These are phyloP conservation scores for Neophaeococcomyces mojaviensis DNA, from an alignment of 2,329 filamentous ascomycete species.

Conservation along the genomic window DNA sequence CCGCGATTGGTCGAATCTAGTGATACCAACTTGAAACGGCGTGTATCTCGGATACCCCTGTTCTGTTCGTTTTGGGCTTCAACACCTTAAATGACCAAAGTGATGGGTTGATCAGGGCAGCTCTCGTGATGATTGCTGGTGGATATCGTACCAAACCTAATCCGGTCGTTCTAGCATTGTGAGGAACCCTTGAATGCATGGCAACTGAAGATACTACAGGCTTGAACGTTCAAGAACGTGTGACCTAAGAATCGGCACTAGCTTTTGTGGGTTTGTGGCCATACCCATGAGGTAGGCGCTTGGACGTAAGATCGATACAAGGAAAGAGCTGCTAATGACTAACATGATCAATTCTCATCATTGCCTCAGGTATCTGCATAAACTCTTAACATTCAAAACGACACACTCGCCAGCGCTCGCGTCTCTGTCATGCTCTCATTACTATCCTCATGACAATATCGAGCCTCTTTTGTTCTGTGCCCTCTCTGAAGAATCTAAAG, in stretches of 20 bases:
- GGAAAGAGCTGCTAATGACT: neutral
- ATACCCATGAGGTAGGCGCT: no score
- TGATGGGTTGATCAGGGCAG: no score
- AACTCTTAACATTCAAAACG: constrained; percentile 1
- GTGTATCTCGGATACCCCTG: neutral
- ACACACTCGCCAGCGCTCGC: neutral
- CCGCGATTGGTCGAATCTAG: constrained; percentile 2
- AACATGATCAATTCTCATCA: constrained; percentile 7
- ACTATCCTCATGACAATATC: neutral
- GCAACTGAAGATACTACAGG: no score
- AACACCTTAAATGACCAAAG: no score
- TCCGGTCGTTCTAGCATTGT: no score
- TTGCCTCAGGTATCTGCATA: constrained; percentile 2
- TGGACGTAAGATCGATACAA: neutral
- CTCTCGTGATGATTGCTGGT: no score
- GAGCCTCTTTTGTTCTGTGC: neutral
- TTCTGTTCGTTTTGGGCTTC: no score
- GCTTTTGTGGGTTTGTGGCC: no score
- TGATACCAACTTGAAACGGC: constrained; percentile 3
- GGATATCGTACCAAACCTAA: no score
- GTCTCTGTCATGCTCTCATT: neutral
- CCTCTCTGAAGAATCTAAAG: neutral
- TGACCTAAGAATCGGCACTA: no score
- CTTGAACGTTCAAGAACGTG: no score
- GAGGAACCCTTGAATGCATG: no score